Conservation (phyloP, 2,329 filamentous ascomycete genomes). For the Aspergillus pseudoterreus region DNA sequence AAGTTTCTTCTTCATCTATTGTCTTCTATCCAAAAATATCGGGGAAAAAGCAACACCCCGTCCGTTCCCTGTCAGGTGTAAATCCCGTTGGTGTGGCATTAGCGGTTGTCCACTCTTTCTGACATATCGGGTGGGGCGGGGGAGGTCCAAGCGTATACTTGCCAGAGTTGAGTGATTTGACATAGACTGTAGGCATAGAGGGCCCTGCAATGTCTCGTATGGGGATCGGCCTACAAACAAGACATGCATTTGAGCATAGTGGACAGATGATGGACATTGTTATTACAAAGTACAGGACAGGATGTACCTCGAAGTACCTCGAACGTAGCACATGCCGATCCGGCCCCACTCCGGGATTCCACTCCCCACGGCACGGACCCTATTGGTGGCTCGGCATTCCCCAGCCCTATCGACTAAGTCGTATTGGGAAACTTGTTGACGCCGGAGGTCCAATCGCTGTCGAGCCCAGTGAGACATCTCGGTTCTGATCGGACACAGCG, state of each 20-base stretch:
- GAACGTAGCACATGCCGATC: constrained; percentile 4
- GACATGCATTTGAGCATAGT: no score
- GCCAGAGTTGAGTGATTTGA: not conserved
- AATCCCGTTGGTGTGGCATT: not conserved
- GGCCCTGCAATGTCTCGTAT: no score
- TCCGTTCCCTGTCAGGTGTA: not conserved
- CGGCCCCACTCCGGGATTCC: constrained; percentile 11
- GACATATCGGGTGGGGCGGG: constrained; percentile 1
- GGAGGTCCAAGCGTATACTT: not conserved
- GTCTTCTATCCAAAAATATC: not conserved
- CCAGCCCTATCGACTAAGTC: not conserved
- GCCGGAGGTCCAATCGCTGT: not conserved
- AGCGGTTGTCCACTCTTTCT: not conserved
- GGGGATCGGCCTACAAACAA: no score
- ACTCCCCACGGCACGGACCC: constrained; percentile 8
- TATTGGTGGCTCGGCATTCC: constrained; percentile 10
- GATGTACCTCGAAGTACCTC: no score
- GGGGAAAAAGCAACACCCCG: not conserved
- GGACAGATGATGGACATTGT: no score
- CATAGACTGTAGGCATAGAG: no score
- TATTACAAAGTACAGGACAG: no score
- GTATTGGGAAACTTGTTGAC: not conserved
- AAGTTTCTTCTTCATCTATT: not conserved
- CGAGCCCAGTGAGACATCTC: no score
- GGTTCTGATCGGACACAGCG: not conserved